Percentiles rank a stretch among this genome's conserved stretches.
phyloP scores from a whole-genome alignment of 441 rosid species.

The Gossypium trilobum region DNA sequence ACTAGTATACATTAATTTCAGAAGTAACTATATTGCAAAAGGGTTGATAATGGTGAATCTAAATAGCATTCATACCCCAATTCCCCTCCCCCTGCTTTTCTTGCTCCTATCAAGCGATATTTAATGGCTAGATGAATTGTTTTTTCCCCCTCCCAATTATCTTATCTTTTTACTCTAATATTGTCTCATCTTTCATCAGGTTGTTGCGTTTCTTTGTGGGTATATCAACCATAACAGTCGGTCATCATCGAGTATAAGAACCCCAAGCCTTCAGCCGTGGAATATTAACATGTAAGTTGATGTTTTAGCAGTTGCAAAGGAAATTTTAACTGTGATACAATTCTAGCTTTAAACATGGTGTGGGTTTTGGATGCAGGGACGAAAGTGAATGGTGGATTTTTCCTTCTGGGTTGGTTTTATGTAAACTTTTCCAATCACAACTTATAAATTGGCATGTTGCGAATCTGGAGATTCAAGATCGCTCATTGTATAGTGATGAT shows the following conservation, averaged over 20 bases:
- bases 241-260: constrained; percentile 54
- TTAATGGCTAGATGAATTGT: not conserved
- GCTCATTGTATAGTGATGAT: constrained; percentile 86
- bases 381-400: constrained; percentile 99
- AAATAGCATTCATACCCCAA: not conserved
- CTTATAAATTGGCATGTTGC: constrained; percentile 93
- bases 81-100: not conserved
- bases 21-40: not conserved
- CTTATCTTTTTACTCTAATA: not conserved
- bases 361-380: constrained; percentile 57
- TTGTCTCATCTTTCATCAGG: constrained; percentile 34
- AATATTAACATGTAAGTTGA: constrained; percentile 87
- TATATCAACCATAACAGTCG: constrained; percentile 61
- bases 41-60: not conserved
- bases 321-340: not conserved
- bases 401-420: constrained; percentile 85
- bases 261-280: constrained; percentile 78
- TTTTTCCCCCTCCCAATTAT: not conserved
- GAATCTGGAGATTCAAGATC: constrained; percentile 96
- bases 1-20: not conserved
- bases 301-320: not conserved
- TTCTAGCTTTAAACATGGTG: constrained; percentile 2
- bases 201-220: constrained; percentile 86
- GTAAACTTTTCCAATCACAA: constrained; percentile 86
- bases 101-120: not conserved